Base-by-base conservation (phyloP, 2,329 filamentous ascomycete genomes). In the Fusarium ambrosium region DNA sequence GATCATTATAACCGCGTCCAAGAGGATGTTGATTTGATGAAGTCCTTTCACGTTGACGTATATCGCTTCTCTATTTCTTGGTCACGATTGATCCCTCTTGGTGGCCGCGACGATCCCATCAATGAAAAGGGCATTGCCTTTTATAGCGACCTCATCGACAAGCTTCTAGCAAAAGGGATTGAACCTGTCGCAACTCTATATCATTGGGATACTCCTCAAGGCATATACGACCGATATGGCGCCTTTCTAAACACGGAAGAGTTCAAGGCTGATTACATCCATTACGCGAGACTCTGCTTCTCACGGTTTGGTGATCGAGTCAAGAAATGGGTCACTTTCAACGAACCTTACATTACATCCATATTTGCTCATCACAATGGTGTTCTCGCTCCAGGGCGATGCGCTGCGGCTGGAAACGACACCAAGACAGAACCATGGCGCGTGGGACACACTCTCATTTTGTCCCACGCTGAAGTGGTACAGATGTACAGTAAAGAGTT, bases 61-160 rank as follows among this genome's bases (percentile, higher is more conserved):
- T 92, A 92, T 77, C 88, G 90, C 34, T 92, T 92, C 79, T 92
- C 89, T 18, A 82, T 92, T 39, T 89, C 89, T 9, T 92, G 90
- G 90, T 87, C 89, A 11, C 88, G 90, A 36, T 87, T 92, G 62
- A 91, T 92, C 66, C 90, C 90, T 0, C 84, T 90, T 84, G 56
- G 56, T 9, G 56, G 56, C 9, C 56, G 36, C 2, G 18, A 29
- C 2, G 56, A 59, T 27, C 56, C 56, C 34, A 59, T 59, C 56
- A 59, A 59, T 41, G 56, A 59, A n/a, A 59, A 59, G 10, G 56
- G 56, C 1, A 29, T 59, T 1, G 16, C 56, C 10, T 59, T 59
- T 2, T 59, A 59, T 6, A 41, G 20, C 56, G 22, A 41, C 4
- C 36, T 59, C 24, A 59, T 59, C 10, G 56, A 59, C 2, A 24